These are phyloP conservation scores for Mycena floridula DNA, from an alignment of 768 basidiomycete genomes.

Conservation along the genomic window DNA sequence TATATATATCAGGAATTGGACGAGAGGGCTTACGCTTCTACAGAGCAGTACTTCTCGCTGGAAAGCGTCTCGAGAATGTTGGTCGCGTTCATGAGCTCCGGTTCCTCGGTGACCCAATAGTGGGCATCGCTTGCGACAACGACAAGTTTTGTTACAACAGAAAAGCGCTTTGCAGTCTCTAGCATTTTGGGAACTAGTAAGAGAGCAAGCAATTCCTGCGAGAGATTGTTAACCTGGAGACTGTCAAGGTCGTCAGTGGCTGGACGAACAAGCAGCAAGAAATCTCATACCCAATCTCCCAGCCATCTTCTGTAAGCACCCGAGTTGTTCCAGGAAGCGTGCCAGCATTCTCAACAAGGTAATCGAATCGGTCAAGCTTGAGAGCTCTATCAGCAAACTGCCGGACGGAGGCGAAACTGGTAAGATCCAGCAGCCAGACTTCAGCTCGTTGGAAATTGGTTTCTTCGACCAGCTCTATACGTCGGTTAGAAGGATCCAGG, in stretches of 20 bases:
- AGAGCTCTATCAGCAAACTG: conserved; percentile 19
- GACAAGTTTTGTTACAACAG: background rate
- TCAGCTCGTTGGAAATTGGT: conserved; percentile 21
- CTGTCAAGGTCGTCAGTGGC: conserved; percentile 2
- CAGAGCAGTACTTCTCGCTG: background rate
- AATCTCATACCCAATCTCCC: conserved; percentile 22
- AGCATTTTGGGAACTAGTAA: background rate
- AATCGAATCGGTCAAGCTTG: conserved; percentile 11
- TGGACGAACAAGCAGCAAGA: background rate
- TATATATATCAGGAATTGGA: background rate
- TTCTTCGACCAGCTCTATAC: conserved; percentile 15
- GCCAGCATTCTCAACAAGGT: conserved; percentile 27
- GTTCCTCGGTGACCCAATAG: background rate
- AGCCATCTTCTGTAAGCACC: conserved; percentile 19
- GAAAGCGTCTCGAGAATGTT: background rate
- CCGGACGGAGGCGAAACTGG: conserved; percentile 19
- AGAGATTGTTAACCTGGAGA: background rate
- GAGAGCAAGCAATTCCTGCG: background rate
- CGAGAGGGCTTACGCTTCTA: background rate
- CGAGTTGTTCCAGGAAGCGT: conserved; percentile 1
- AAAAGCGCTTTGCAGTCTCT: background rate
- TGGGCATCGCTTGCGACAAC: background rate
- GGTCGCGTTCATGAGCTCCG: too few species aligned
- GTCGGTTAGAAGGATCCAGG: background rate
- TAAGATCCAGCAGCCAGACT: conserved; percentile 23